Conservation (phyloP, 441 rosid species). For the Populus hybrid region DNA sequence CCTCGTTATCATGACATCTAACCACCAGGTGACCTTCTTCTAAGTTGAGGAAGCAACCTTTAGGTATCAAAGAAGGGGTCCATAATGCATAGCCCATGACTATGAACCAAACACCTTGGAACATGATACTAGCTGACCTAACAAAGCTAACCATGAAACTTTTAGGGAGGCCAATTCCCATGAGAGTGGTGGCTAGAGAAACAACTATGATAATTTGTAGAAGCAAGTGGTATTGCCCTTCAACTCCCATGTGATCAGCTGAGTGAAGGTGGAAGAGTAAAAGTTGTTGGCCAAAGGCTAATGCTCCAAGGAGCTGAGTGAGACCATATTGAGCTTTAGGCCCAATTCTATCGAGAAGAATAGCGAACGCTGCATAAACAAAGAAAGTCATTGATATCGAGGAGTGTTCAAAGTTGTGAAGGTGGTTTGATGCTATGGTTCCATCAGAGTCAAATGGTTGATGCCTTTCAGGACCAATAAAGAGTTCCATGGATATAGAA, state of each 20-base stretch:
- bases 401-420: constrained; percentile 85
- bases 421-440: constrained; percentile 79
- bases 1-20: constrained; percentile 48
- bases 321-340: constrained; percentile 34
- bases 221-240: constrained; percentile 80
- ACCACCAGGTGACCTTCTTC: constrained; percentile 75
- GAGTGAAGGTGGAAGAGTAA: constrained; percentile 84
- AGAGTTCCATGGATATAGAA: constrained; percentile 71
- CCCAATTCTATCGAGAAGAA: constrained; percentile 43
- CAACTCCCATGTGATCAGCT: constrained; percentile 73
- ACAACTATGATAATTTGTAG: constrained; percentile 54
- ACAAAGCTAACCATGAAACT: constrained; percentile 73
- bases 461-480: constrained; percentile 66
- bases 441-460: constrained; percentile 80
- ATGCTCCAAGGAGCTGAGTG: constrained; percentile 49
- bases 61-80: constrained; percentile 67
- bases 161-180: constrained; percentile 51
- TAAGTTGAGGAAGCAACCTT: constrained; percentile 54
- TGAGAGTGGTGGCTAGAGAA: constrained; percentile 54
- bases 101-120: constrained; percentile 79
- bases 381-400: constrained; percentile 63
- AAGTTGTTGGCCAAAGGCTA: constrained; percentile 67
- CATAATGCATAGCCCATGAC: constrained; percentile 77
- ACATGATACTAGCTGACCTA: constrained; percentile 58
- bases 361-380: constrained; percentile 52